Conservation (phyloP, 345 rosid species). For the Salix dunnii region DNA sequence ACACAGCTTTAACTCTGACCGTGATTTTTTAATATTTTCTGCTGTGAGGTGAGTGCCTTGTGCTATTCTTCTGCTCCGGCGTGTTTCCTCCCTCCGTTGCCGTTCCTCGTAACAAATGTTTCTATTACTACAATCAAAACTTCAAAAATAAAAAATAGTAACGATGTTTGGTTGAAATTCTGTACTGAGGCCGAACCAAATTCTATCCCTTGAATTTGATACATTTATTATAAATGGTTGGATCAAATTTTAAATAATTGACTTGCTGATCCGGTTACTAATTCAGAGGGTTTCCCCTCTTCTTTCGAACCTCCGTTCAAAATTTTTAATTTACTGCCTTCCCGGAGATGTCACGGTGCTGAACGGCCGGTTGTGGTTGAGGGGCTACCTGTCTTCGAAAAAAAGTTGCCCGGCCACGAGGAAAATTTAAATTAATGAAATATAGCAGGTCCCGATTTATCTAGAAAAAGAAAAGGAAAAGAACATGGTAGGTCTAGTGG, state of each 20-base stretch:
- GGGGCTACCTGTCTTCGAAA: slow-evolving; percentile 4
- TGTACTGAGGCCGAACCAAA: too few relatives aligned
- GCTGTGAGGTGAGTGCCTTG: too few relatives aligned
- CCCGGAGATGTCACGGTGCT: slow-evolving; percentile 2
- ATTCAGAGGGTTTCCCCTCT: too few relatives aligned
- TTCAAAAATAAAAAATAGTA: not conserved
- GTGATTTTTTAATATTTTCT: too few relatives aligned
- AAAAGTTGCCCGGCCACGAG: slow-evolving; percentile 11
- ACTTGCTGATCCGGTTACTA: too few relatives aligned
- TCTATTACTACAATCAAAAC: not conserved
- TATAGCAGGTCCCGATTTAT: not conserved
- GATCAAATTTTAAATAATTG: too few relatives aligned
- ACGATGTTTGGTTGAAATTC: not conserved
- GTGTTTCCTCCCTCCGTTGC: not conserved
- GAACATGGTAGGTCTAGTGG: slow-evolving; percentile 15
- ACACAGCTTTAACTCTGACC: too few relatives aligned
- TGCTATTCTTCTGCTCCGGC: too few relatives aligned
- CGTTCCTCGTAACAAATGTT: not conserved
- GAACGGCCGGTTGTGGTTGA: slow-evolving; percentile 5
- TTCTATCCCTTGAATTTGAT: too few relatives aligned
- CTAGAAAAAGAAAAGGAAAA: too few relatives aligned
- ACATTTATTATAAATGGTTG: too few relatives aligned
- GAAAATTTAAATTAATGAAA: not conserved
- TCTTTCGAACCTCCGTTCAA: not conserved
- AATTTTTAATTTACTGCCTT: not conserved